Conservation (phyloP, 1,139 yeast genomes). For the Magnusiomyces paraingens region DNA sequence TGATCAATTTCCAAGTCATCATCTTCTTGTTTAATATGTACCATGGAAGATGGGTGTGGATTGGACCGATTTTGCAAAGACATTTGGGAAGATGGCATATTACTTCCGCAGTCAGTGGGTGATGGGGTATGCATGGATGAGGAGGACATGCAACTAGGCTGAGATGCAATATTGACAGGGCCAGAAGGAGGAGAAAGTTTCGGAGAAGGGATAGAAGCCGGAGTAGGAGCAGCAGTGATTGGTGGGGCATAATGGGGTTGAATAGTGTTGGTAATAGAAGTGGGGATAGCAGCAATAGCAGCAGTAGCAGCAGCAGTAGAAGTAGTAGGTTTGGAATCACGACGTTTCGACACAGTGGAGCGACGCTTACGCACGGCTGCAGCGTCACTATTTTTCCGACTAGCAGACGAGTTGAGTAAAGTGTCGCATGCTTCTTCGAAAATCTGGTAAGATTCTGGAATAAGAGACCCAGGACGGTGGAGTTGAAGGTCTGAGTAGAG, state of each 20-base stretch:
- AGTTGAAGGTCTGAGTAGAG: constrained; percentile 25
- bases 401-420: constrained; percentile 16
- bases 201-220: background rate
- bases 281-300: background rate
- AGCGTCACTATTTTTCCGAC: constrained; percentile 6
- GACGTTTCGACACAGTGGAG: constrained; percentile 6
- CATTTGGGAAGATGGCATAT: background rate
- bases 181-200: background rate
- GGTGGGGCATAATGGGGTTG: background rate
- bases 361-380: constrained; percentile 8
- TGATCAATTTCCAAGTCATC: background rate
- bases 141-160: background rate
- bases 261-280: background rate
- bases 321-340: background rate
- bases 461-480: constrained; percentile 25
- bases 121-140: background rate
- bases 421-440: constrained; percentile 26
- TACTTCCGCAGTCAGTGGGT: background rate
- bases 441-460: constrained; percentile 21
- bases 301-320: background rate
- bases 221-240: background rate
- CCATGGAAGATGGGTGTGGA: background rate
- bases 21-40: background rate
- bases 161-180: background rate
- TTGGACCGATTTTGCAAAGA: background rate